These are phyloP conservation scores for Eucalyptus shirleyi DNA, from an alignment of 345 rosid species.

Conservation along the genomic window DNA sequence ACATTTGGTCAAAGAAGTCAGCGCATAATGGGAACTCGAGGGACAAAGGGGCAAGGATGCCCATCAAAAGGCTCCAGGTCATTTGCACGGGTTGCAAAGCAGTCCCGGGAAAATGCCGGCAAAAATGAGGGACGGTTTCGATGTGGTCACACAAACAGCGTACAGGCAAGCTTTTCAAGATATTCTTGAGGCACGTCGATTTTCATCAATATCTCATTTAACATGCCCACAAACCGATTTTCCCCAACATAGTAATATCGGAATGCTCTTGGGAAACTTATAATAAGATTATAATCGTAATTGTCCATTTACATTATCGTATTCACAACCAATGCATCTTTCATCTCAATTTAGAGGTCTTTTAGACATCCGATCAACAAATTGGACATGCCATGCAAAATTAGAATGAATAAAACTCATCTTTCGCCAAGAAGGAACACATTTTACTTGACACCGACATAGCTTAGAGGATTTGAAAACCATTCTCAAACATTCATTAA, in stretches of 20 bases:
- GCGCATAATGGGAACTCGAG: neutral
- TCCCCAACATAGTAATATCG: neutral
- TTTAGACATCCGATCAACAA: too few species aligned
- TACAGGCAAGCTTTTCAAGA: neutral
- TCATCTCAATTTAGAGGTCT: neutral
- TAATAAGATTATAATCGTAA: neutral
- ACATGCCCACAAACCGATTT: neutral
- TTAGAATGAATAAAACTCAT: too few species aligned
- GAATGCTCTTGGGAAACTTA: neutral
- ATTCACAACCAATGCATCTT: neutral
- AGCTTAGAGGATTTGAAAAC: neutral
- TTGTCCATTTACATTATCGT: neutral
- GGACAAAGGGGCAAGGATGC: neutral
- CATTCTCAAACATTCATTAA: neutral
- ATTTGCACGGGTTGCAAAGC: neutral
- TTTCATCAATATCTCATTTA: neutral
- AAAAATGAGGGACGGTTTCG: neutral
- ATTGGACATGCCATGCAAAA: too few species aligned
- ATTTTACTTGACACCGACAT: neutral
- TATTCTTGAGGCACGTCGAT: neutral
- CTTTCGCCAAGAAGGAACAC: neutral
- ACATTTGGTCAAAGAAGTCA: neutral
- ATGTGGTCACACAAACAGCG: neutral
- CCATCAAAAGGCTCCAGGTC: neutral
- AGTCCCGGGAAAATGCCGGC: neutral